Conservation (phyloP, 164 flowering plant genomes). For the Magnolia kwangsiensis region DNA sequence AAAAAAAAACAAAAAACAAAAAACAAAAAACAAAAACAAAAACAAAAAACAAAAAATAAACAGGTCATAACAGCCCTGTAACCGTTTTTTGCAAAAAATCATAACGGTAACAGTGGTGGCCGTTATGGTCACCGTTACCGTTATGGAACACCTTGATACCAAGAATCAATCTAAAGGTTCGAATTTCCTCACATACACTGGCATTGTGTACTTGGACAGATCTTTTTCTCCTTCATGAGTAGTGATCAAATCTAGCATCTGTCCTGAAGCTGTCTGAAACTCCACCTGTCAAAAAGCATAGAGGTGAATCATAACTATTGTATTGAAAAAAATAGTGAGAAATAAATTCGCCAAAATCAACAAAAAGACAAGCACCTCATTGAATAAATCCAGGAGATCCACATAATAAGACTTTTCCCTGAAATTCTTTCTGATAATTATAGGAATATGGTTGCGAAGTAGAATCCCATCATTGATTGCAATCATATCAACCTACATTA, state of each 20-base stretch:
- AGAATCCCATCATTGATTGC: slow-evolving; percentile 86
- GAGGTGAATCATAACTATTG: slow-evolving; percentile 5
- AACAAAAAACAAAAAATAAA: no score
- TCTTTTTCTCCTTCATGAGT: slow-evolving; percentile 90
- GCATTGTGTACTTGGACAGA: slow-evolving; percentile 67
- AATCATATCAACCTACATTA: slow-evolving; percentile 73
- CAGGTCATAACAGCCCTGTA: no score
- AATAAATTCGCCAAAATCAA: not conserved
- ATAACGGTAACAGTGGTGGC: no score
- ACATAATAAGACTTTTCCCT: slow-evolving; percentile 78
- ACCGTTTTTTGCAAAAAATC: no score
- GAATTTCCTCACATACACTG: slow-evolving; percentile 51
- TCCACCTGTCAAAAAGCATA: slow-evolving; percentile 60
- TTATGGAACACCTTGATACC: no score
- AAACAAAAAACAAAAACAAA: no score
- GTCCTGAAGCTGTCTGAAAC: slow-evolving; percentile 91
- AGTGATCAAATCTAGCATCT: slow-evolving; percentile 95
- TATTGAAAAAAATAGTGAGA: not conserved
- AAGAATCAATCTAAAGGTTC: not conserved
- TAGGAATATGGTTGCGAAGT: slow-evolving; percentile 82
- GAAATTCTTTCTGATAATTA: slow-evolving; percentile 80
- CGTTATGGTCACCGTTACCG: no score
- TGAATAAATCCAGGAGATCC: slow-evolving; percentile 83
- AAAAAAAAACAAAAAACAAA: no score
- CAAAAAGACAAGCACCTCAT: slow-evolving; percentile 57